A percentile compares a stretch with the other conserved stretches of the same genome.
These are phyloP conservation scores for Alternaria ventricosa DNA, from an alignment of 2,329 filamentous ascomycete genomes.

Conservation along the genomic window DNA sequence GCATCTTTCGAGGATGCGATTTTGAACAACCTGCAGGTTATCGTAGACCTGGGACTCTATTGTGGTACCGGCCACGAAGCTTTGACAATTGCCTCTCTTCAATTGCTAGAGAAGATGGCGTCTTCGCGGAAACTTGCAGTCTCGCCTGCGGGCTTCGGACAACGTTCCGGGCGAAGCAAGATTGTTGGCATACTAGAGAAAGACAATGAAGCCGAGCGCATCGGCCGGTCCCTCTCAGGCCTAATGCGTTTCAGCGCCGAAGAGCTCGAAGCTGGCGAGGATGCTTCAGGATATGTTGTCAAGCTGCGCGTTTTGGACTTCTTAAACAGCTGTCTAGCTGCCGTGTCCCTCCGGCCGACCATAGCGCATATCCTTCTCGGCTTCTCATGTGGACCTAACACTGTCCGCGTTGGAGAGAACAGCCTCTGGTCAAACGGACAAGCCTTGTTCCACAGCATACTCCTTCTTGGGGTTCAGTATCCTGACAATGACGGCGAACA, in stretches of 20 bases:
- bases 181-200: conserved; percentile 87
- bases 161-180: conserved; percentile 75
- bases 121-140: conserved; percentile 81
- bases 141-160: conserved; percentile 67
- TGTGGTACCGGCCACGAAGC: conserved; percentile 83
- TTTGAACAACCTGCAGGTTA: conserved; percentile 76
- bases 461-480: conserved; percentile 73
- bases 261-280: conserved; percentile 74
- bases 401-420: conserved; percentile 70
- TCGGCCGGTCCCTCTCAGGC: conserved; percentile 73
- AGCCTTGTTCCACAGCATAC: conserved; percentile 83
- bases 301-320: conserved; percentile 88
- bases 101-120: conserved; percentile 84
- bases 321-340: conserved; percentile 77
- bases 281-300: conserved; percentile 76
- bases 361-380: conserved; percentile 91
- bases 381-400: conserved; percentile 77
- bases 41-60: conserved; percentile 85
- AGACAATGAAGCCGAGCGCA: conserved; percentile 79
- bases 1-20: conserved; percentile 93
- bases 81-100: conserved; percentile 79
- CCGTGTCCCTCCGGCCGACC: conserved; percentile 77
- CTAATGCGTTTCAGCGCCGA: conserved; percentile 70
- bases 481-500: conserved; percentile 64
- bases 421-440: conserved; percentile 73